Evolutionary conservation across 1,284 basidiomycete species (phyloP), one percentile per base, ranked within the genome.

Genomic region (Trametes versicolor): DNA sequence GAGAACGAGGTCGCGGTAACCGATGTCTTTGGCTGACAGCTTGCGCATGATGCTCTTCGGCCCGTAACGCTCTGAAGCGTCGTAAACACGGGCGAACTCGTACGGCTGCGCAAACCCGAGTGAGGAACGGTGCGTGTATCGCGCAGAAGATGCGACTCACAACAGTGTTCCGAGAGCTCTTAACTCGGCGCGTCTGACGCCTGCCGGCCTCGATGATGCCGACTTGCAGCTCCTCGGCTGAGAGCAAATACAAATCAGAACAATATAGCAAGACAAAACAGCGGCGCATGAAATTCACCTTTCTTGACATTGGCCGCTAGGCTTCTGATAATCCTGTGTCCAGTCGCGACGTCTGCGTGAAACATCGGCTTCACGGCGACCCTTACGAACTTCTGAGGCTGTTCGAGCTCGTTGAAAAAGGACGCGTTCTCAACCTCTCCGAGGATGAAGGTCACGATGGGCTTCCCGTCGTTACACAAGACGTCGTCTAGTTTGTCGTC

Each of bases 1-100:
- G 3, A 53, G 19, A 6, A 53, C 51, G 34, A 53, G 51, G 51
- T 53, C 34, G 5, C 51, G 34, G 36, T 53, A 53, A 3, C 51
- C 51, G 13, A 53, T 37, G 8, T 37, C 34, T 4, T 21, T 12
- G 2, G 51, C n/a, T 4, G 17, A 19, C 12, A 53, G 15, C 17
- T 19, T n/a, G 6, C 32, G 32, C 51, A 53, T 53, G 2, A 29
- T 23, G 19, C 34, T 19, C 32, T 53, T 53, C 19, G 51, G 51
- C 2, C 51, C 51, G 21, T 53, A 53, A 1, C 13, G 15, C 17
- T 23, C 17, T n/a, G 51, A 53, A 34, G 51, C 51, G 12, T 53
- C 51, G 13, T 53, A 53, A 2, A 23, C 51, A 23, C 37, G 34
- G 10, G n/a, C 10, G 34, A 53, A 53, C 4, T 37, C 51, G 34